These are phyloP conservation scores for Hymenoscyphus infarciens DNA, from an alignment of 2,329 filamentous ascomycete species.

Conservation along the genomic window DNA sequence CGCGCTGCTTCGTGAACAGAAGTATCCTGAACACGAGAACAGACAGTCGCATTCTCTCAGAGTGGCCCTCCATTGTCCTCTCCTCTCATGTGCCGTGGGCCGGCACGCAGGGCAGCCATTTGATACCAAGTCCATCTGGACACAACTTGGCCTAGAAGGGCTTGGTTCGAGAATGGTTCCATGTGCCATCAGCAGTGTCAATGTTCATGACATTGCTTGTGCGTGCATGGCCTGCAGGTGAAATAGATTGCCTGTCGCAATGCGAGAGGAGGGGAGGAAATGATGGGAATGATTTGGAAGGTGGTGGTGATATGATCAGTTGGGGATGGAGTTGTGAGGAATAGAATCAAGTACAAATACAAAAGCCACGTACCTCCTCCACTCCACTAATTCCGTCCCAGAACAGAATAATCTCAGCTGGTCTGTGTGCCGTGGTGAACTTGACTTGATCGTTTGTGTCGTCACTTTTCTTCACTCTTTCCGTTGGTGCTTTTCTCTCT, in stretches of 20 bases:
- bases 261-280: neutral
- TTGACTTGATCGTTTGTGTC: slow-evolving; percentile 16
- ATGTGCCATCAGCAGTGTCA: slow-evolving; percentile 7
- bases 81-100: neutral
- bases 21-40: neutral
- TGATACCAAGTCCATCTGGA: neutral
- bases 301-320: neutral
- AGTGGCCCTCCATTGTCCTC: neutral
- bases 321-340: neutral
- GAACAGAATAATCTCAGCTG: neutral
- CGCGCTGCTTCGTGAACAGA: neutral
- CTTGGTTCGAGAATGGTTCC: slow-evolving; percentile 13
- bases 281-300: neutral
- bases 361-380: neutral
- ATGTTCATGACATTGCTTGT: slow-evolving; percentile 7
- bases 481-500: neutral
- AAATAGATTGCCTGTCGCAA: slow-evolving; percentile 6
- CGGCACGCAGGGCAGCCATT: neutral
- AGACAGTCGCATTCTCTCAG: neutral
- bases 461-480: slow-evolving; percentile 10
- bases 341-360: neutral
- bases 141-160: slow-evolving; percentile 17
- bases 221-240: slow-evolving; percentile 13
- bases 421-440: neutral
- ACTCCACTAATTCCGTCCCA: neutral